These are phyloP conservation scores for Meripilus lineatus DNA, from an alignment of 1,284 basidiomycete species.

Conservation along the genomic window DNA sequence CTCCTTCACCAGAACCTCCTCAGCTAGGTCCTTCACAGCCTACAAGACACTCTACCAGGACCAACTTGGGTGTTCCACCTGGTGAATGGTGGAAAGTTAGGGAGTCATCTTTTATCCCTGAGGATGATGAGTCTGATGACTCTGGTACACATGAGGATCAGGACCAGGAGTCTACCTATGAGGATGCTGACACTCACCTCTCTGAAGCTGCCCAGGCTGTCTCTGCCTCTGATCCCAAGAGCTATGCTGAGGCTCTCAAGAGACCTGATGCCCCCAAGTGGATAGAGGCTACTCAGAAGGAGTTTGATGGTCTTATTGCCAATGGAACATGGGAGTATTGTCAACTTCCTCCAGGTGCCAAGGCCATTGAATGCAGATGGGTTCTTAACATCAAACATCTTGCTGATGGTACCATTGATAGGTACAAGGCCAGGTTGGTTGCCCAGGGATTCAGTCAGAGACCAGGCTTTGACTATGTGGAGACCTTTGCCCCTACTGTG, in stretches of 20 bases:
- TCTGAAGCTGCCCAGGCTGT: background rate
- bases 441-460: conserved; percentile 30
- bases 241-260: background rate
- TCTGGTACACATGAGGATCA: background rate
- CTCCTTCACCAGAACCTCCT: conserved; percentile 13
- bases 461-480: conserved; percentile 30
- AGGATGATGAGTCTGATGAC: background rate
- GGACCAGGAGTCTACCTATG: too few species aligned
- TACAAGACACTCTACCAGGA: background rate
- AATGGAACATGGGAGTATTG: conserved; percentile 1
- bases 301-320: background rate
- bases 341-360: background rate
- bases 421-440: conserved; percentile 33
- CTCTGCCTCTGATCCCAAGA: background rate
- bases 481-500: conserved; percentile 29
- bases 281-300: background rate
- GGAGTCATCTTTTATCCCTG: background rate
- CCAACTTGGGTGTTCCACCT: background rate
- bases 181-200: too few species aligned
- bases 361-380: conserved; percentile 22
- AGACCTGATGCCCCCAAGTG: background rate
- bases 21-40: conserved; percentile 1
- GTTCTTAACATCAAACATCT: conserved; percentile 29
- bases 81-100: background rate
- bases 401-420: conserved; percentile 22